A percentile compares a stretch with the other conserved stretches of the same genome.
Evolutionary conservation across 441 rosid species (phyloP).

Genomic region (Theobroma grandiflorum): DNA sequence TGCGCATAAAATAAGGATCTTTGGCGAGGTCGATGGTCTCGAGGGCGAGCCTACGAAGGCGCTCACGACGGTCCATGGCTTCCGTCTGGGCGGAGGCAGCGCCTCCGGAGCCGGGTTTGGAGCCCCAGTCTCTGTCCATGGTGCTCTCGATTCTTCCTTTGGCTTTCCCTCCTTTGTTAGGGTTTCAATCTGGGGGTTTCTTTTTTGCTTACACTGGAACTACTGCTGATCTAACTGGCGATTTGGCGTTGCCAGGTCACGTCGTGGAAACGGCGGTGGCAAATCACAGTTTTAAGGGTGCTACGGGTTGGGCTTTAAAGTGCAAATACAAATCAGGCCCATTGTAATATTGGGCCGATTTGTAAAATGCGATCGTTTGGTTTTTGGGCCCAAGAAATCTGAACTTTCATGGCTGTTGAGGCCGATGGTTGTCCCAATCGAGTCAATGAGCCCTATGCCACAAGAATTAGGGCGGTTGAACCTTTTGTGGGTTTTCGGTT

Average conservation of each 20-base stretch:
- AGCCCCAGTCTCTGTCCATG: conserved; percentile 98
- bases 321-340: background rate
- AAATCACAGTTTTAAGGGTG: background rate
- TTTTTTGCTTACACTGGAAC: background rate
- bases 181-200: background rate
- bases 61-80: conserved; percentile 96
- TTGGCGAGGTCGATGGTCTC: conserved; percentile 97
- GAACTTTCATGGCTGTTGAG: background rate
- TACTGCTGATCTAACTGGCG: background rate
- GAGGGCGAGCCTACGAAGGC: conserved; percentile 94
- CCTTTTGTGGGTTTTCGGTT: too few relatives aligned
- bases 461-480: too few relatives aligned
- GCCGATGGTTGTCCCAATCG: too few relatives aligned
- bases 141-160: conserved; percentile 20
- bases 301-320: background rate
- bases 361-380: too few relatives aligned
- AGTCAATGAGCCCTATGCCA: too few relatives aligned
- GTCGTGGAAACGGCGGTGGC: background rate
- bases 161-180: conserved; percentile 7
- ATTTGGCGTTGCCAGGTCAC: background rate
- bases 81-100: conserved; percentile 95
- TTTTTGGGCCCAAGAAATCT: background rate
- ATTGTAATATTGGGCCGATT: background rate
- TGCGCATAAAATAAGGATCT: conserved; percentile 98
- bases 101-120: conserved; percentile 98